Percentiles rank a stretch among this genome's conserved stretches.
phyloP scores from a whole-genome alignment of 768 basidiomycete genomes.

The Russula griseocarnosa region DNA sequence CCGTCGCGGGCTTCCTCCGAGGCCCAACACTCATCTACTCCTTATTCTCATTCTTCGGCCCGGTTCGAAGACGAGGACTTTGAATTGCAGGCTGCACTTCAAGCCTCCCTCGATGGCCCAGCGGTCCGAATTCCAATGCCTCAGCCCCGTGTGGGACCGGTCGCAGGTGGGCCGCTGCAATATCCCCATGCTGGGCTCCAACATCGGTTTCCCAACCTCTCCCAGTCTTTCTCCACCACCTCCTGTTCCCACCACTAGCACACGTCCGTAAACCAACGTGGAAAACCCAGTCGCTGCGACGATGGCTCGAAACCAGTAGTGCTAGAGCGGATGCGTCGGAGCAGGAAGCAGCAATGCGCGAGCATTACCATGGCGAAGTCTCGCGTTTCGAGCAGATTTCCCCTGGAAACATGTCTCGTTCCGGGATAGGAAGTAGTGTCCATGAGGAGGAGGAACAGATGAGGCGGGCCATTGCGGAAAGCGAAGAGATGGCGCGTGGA shows the following conservation, averaged over 20 bases:
- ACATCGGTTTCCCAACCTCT: slow-evolving; percentile 19
- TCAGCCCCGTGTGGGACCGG: neutral
- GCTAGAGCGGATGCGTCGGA: slow-evolving; percentile 39
- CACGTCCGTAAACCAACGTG: slow-evolving; percentile 28
- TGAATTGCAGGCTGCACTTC: slow-evolving; percentile 82
- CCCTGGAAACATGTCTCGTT: neutral
- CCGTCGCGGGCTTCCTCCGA: slow-evolving; percentile 48
- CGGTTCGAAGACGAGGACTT: slow-evolving; percentile 79
- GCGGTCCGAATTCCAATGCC: slow-evolving; percentile 4
- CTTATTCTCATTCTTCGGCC: slow-evolving; percentile 4
- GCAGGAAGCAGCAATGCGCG: slow-evolving; percentile 58
- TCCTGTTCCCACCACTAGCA: slow-evolving; percentile 33
- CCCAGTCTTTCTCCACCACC: slow-evolving; percentile 32
- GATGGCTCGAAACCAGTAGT: slow-evolving; percentile 31
- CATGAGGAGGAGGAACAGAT: slow-evolving; percentile 58
- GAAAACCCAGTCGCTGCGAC: slow-evolving; percentile 24
- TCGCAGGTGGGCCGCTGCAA: neutral
- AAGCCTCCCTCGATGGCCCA: slow-evolving; percentile 61
- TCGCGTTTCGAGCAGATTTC: slow-evolving; percentile 29
- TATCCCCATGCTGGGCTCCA: neutral
- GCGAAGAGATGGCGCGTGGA: slow-evolving; percentile 45
- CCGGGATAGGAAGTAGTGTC: slow-evolving; percentile 27
- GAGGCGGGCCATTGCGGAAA: slow-evolving; percentile 57
- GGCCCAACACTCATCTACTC: slow-evolving; percentile 21
- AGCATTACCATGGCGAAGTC: slow-evolving; percentile 39